Base-by-base conservation (phyloP, 805 yeast species). In the Grigorovia yakushimaensis region DNA sequence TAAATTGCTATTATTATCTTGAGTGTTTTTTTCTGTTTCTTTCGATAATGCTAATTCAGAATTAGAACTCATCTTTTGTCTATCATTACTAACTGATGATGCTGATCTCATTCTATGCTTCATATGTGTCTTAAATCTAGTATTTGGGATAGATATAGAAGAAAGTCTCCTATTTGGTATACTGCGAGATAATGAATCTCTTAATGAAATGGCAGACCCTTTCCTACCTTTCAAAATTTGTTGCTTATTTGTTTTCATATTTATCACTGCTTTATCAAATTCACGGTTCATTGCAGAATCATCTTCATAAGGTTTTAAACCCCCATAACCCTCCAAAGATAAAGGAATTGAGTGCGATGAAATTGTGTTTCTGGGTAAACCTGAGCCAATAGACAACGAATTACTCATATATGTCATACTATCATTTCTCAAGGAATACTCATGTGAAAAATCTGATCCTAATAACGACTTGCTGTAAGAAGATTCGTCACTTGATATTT, bases 391-490 rank as follows among this genome's bases (percentile, higher is more conserved):
- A 2, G 58, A 52, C 17, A 53, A 33, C 15, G 53, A 42, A 36
- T 47, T 46, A 23, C 55, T 51, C 2, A 49, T 49, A 5, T 45
- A 24, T 9, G 50, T 51, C 4, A 55, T 47, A 6, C 44, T 44
- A 7, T 45, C 51, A 5, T 45, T 45, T 42, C 56, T 57, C 11
- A 47, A 36, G 21, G 49, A 52, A 17, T 47, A 59, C 19, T 51
- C 57, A 1, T 50, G 54, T 24, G 60, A 56, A 46, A 55, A 59
- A 37, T 65, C 68, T 5, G 69, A 65, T 30, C 60, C 67, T 23
- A 65, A 45, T 15, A 65, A 44, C 1, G 69, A 65, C 36, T 58
- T 61, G 13, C 67, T 67, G 45, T 60, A 65, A 5, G 69, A 65
- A 1, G 69, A 65, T 8, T 39, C 59, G 41, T 51, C 51, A 42